Evolutionary conservation across 805 yeast genomes (phyloP).

Genomic region (Saccharomycopsis sp.): DNA sequence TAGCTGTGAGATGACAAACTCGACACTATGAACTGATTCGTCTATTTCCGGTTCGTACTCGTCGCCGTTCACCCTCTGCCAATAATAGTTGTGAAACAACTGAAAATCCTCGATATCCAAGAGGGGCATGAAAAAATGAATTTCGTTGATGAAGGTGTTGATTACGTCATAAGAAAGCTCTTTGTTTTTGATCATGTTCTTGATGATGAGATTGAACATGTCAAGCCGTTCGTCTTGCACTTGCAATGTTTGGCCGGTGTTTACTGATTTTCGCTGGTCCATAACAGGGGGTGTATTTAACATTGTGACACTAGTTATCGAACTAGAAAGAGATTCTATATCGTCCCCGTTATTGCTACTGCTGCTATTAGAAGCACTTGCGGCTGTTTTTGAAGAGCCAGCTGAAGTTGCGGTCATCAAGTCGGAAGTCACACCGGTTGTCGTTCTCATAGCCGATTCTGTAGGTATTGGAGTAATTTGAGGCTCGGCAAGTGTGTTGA

Average conservation of each 20-base stretch:
- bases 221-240: not conserved
- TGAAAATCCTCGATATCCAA: constrained; percentile 8
- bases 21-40: not conserved
- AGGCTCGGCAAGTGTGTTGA: not conserved
- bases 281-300: not conserved
- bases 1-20: not conserved
- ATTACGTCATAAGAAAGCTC: constrained; percentile 1
- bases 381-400: not conserved
- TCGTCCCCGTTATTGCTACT: not conserved
- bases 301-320: not conserved
- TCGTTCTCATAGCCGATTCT: not conserved
- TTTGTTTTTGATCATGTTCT: constrained; percentile 6
- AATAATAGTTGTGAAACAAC: constrained; percentile 2
- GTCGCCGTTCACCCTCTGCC: not conserved
- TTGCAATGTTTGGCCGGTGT: not conserved
- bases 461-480: not conserved
- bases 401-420: not conserved
- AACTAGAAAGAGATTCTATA: not conserved
- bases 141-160: not conserved
- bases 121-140: constrained; percentile 10
- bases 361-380: not conserved
- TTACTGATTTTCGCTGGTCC: not conserved
- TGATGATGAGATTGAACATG: not conserved
- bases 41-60: constrained; percentile 1
- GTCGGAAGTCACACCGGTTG: not conserved